Percentiles rank a stretch among this genome's conserved stretches.
Conservation (phyloP, 176 grass and related monocot species). For the Oryza rufipogon region DNA sequence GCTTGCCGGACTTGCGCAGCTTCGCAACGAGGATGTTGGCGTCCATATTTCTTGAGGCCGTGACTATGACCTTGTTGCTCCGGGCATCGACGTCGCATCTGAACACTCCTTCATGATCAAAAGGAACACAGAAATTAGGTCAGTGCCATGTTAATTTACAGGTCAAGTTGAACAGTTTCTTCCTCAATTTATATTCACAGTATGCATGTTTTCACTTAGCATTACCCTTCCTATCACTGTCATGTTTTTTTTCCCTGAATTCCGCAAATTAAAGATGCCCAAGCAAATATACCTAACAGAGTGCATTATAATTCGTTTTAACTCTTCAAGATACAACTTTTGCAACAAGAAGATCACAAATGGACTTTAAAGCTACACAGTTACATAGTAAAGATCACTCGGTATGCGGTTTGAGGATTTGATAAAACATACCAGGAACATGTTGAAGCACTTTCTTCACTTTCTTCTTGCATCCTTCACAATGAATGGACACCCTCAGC, state of each 20-base stretch:
- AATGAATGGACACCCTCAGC: conserved; percentile 69
- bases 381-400: background rate
- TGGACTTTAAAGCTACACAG: background rate
- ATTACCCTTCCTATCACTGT: background rate
- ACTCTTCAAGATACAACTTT: background rate
- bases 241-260: background rate
- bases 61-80: conserved; percentile 65
- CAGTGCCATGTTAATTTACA: background rate
- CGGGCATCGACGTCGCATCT: conserved; percentile 56
- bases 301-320: background rate
- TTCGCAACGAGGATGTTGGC: conserved; percentile 50
- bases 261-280: background rate
- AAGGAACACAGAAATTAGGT: background rate
- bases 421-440: conserved; percentile 33
- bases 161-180: background rate
- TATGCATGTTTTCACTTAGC: background rate
- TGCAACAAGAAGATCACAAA: background rate
- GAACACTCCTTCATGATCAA: conserved; percentile 51
- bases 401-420: background rate
- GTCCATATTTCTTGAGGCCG: conserved; percentile 39
- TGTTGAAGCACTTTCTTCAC: conserved; percentile 60
- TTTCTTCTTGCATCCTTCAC: conserved; percentile 80
- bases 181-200: background rate
- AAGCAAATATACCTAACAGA: conserved; percentile 5
- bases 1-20: conserved; percentile 66